phyloP scores from a whole-genome alignment of 331 rosid species.

The Stylosanthes scabra region DNA sequence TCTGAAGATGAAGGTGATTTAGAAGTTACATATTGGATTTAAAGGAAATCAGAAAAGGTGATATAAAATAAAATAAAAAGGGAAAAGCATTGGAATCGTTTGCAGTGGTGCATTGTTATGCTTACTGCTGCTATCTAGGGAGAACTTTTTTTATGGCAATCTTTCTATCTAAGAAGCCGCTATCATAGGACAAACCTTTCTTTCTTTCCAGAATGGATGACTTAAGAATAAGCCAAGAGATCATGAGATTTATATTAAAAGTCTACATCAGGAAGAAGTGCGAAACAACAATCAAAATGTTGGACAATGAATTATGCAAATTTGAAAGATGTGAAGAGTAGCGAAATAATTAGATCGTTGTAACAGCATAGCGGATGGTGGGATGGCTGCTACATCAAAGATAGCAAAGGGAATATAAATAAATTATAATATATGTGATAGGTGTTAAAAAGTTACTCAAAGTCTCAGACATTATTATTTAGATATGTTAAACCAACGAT shows the following conservation, averaged over 20 bases:
- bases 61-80: background rate
- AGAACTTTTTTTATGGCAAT: background rate
- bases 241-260: too few relatives aligned
- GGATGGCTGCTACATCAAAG: too few relatives aligned
- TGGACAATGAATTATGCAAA: background rate
- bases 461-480: too few relatives aligned
- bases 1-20: background rate
- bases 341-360: too few relatives aligned
- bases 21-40: conserved; percentile 7
- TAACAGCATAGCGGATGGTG: too few relatives aligned
- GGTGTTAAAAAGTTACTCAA: too few relatives aligned
- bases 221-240: too few relatives aligned
- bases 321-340: background rate
- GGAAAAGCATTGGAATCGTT: background rate
- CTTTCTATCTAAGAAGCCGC: background rate
- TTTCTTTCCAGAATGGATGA: background rate
- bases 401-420: too few relatives aligned
- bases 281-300: background rate
- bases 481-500: too few relatives aligned
- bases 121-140: background rate
- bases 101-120: background rate
- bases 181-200: background rate
- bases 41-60: background rate
- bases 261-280: background rate
- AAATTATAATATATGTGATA: too few relatives aligned